Evolutionary conservation across 257 asterid genomes (phyloP).

Genomic region (Solanum sitiens): DNA sequence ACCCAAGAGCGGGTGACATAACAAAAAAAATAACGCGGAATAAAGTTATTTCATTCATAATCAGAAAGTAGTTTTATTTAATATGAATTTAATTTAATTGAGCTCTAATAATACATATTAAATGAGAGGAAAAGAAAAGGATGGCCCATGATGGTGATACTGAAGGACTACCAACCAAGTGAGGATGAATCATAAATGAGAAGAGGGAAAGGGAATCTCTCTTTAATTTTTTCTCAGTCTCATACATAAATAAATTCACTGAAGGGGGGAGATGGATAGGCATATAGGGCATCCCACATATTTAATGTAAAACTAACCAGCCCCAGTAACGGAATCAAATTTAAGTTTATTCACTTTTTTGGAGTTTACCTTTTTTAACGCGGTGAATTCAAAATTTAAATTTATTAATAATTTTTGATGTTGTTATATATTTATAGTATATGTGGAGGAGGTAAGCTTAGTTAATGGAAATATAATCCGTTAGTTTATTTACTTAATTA

Average conservation of each 20-base stretch:
- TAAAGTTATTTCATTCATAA: too few species aligned
- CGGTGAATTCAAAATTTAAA: background rate
- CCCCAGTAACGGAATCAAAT: slow-evolving; percentile 19
- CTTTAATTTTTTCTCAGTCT: background rate
- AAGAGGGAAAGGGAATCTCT: slow-evolving; percentile 20
- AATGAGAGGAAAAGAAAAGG: background rate
- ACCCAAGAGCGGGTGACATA: background rate
- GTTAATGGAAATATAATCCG: too few species aligned
- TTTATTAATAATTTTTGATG: background rate
- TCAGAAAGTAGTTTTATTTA: too few species aligned
- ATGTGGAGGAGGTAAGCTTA: too few species aligned
- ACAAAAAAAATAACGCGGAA: background rate
- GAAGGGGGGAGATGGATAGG: background rate
- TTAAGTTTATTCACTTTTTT: background rate
- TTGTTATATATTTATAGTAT: background rate
- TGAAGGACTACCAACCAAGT: slow-evolving; percentile 12
- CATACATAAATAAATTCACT: slow-evolving; percentile 2
- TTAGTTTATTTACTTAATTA: too few species aligned
- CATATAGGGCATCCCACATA: slow-evolving; percentile 6
- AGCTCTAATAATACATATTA: background rate
- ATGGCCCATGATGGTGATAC: slow-evolving; percentile 20
- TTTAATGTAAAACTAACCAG: slow-evolving; percentile 15
- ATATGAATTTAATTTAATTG: too few species aligned
- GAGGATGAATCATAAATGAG: slow-evolving; percentile 18
- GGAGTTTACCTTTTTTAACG: background rate